Evolutionary conservation across 192 early-diverging fungal genomes (phyloP), one percentile per base, ranked within the genome.

Genomic region (Coemansia sp.): DNA sequence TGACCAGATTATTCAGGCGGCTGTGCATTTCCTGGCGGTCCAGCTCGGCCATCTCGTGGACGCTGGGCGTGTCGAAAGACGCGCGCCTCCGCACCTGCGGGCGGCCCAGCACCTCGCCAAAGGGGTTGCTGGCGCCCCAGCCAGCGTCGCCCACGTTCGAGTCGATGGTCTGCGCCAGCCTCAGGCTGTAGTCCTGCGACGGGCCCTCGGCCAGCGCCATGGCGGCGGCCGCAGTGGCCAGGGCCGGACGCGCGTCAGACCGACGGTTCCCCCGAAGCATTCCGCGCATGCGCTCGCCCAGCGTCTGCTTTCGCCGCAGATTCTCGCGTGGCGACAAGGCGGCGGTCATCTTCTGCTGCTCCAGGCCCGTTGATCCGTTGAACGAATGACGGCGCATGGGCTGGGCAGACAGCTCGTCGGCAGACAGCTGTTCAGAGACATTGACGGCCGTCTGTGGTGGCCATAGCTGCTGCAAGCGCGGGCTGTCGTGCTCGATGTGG

Each of bases 1-100:
- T 51, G 31, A 73, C 34, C 26, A 73, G 45, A 30, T 62, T 32
- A 42, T 73, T 23, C 16, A 73, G 51, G 17, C 69, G 54, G 43
- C 49, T 66, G 14, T 62, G 54, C 57, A 73, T 36, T n/a, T 54
- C 58, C 1, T 50, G 48, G 8, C 54, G 53, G 16, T 73, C 69
- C 4, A 51, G 50, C 32, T 58, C 45, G 2, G 63, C 69, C 69
- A 73, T 73, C 34, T 73, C 58, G 22, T 73, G 69, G 12, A 73
- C 47, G 20, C 69, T 73, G 5, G 66, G 44, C 16, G 61, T 60
- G 34, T 66, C 69, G 41, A 73, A 45, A 16, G 69, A 73, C 2
- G 58, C 54, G 10, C 69, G 69, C n/a, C 69, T 52, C 20, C 57
- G 49, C 1, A 21, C 28, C 10, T 29, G 8, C 13, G 26, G 6